Evolutionary conservation across 768 basidiomycete genomes (phyloP), one percentile per base, ranked within the genome.

Genomic region (Leucocoprinus birnbaumii): DNA sequence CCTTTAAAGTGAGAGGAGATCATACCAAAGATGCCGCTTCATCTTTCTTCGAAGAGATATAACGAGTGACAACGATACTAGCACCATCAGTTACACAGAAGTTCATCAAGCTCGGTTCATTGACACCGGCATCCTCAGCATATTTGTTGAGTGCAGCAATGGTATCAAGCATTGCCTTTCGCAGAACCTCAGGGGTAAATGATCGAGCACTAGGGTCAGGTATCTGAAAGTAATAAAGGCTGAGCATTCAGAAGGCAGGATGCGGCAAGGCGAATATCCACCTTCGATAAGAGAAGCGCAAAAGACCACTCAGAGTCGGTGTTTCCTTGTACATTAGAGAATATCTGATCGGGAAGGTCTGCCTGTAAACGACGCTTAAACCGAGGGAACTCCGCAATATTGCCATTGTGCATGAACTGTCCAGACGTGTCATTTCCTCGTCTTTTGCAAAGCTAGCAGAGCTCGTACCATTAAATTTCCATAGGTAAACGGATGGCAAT

Each of bases 261-360:
- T 31, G 11, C 31, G 31, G 31, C 31, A n/a, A n/a, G n/a, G 31
- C 31, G 11, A 31, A 5, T 5, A 31, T 31, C 31, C 63, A 84
- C 91, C 74, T 87, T 90, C 2, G 94, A 91, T 26, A 98, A 70
- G 68, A 95, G 90, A 48, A 96, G 72, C 7, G 91, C 94, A 66
- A 98, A 99, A 4, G 92, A 88, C 94, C 95, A 98, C 76, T 99
- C 95, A 3, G 93, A 95, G 71, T 99, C 96, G 24, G 97, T 98
- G 64, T 98, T 95, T 51, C 97, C 97, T 54, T 89, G 86, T 1
- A 95, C 94, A 62, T 84, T 79, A 51, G 91, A 78, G 72, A 93
- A 99, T 35, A 93, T 80, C 57, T 87, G 84, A 65, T 99, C 95
- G 0, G 89, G 77, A 13, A 99, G 70, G 24, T 77, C 77, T 31